Conservation (phyloP, 768 basidiomycete genomes). For the Solioccasus polychromus region DNA sequence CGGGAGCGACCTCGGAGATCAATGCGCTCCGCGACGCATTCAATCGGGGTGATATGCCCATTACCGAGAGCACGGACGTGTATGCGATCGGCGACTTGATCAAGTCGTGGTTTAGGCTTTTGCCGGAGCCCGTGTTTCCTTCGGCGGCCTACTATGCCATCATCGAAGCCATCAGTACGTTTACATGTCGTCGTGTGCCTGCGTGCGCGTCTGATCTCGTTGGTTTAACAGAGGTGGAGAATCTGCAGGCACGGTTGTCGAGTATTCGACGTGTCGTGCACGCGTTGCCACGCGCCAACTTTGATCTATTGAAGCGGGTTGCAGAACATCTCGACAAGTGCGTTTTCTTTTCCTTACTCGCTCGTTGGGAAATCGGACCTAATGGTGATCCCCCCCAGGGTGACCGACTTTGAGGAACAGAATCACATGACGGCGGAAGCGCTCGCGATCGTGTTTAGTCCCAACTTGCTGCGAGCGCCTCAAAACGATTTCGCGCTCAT, state of each 20-base stretch:
- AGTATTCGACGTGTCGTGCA: conserved; percentile 68
- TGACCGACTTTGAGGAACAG: conserved; percentile 84
- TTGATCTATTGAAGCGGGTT: conserved; percentile 75
- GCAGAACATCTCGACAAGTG: conserved; percentile 81
- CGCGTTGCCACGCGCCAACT: conserved; percentile 66
- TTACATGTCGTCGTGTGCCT: not conserved
- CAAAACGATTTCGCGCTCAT: conserved; percentile 77
- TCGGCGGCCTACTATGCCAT: conserved; percentile 62
- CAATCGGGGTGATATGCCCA: conserved; percentile 69
- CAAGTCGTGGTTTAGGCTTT: conserved; percentile 81
- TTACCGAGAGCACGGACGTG: conserved; percentile 62
- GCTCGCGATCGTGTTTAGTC: conserved; percentile 83
- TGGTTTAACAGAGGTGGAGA: conserved; percentile 54
- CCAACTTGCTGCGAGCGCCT: conserved; percentile 73
- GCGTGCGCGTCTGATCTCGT: conserved; percentile 4
- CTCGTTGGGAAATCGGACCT: not conserved
- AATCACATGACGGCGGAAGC: conserved; percentile 90
- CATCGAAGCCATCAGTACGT: conserved; percentile 69
- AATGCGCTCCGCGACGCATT: conserved; percentile 69
- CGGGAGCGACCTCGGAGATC: conserved; percentile 71
- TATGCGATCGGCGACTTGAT: conserved; percentile 81
- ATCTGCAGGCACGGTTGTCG: conserved; percentile 62
- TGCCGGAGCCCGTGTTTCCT: conserved; percentile 81
- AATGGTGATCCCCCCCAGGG: conserved; percentile 41
- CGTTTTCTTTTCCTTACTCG: conserved; percentile 14